Base-by-base conservation (phyloP, 2,329 filamentous ascomycete species). In the Didymellaceae sp. region DNA sequence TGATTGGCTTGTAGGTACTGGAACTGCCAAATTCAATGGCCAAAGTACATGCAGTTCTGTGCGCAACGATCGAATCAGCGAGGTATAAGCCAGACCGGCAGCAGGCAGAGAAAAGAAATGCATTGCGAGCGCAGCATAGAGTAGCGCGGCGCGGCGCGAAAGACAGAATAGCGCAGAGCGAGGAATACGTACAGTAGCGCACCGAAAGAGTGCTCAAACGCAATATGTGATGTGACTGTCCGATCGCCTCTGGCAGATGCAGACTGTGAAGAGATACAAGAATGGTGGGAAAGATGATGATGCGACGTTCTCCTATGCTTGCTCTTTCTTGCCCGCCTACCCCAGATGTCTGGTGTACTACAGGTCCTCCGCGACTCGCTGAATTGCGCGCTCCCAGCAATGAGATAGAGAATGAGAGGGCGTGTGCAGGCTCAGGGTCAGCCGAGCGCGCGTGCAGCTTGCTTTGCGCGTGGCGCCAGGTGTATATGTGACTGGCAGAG, bases 141-240 rank as follows among this genome's bases (percentile, higher is more conserved):
- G 53, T 53, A 35, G 39, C 52, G 52, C 46, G 47, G 53, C 26
- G 52, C 46, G 47, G 53, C 26, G 37, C 30, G 38, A 58, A 44
- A 54, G 44, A 55, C 57, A 58, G 42, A 57, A 44, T 45, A 59
- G 62, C 65, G 59, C 58, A 63, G 42, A 52, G 52, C 63, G 61
- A 70, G 68, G 68, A 70, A 72, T 74, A 74, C 71, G 71, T 74
- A 74, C 71, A 74, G 61, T 69, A 63, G 66, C 70, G 59, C 69
- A 64, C 68, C 59, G 59, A 64, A 67, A 65, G 66, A 64, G 52
- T 61, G 68, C 60, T 68, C 58, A 67, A 65, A 61, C 45, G 63
- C 61, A 61, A 67, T 9, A 28, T 28, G 26, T 8, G 55, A 66
- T 38, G 55, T 49, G 57, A 57, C 57, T 64, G 43, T 67, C 69